phyloP scores from a whole-genome alignment of 345 rosid species.

The Acer saccharum region DNA sequence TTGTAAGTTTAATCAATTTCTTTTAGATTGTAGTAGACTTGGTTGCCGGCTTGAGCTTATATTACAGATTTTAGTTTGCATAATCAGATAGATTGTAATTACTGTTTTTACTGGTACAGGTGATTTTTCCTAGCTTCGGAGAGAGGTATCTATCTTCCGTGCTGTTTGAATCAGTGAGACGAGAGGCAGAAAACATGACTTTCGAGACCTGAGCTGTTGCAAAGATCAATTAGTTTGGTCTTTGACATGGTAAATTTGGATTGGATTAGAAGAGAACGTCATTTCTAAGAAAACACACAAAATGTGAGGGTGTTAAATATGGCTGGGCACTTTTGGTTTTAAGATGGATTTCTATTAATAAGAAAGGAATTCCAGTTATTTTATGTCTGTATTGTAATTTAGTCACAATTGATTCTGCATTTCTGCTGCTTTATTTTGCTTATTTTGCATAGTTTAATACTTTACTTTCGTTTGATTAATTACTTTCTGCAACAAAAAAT shows the following conservation, averaged over 20 bases:
- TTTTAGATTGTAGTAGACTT: background rate
- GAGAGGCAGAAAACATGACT: conserved; percentile 63
- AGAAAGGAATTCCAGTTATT: background rate
- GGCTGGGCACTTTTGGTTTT: background rate
- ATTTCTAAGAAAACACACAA: background rate
- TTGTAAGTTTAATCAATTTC: conserved; percentile 46
- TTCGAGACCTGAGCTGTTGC: conserved; percentile 44
- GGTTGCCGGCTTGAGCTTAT: background rate
- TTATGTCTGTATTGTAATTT: background rate
- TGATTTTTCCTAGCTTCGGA: conserved; percentile 73
- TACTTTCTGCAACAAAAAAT: too few species aligned
- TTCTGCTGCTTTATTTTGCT: too few species aligned
- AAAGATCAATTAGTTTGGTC: background rate
- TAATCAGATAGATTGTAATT: background rate
- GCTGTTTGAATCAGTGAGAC: conserved; percentile 66
- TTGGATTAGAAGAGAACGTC: background rate
- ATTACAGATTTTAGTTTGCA: background rate
- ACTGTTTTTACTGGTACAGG: conserved; percentile 41
- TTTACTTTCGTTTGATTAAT: too few species aligned
- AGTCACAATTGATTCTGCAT: background rate
- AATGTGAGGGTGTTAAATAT: too few species aligned
- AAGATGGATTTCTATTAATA: background rate
- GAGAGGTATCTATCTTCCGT: conserved; percentile 75
- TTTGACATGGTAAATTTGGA: background rate
- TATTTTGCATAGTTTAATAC: too few species aligned